Evolutionary conservation across 2,329 filamentous ascomycete genomes (phyloP), one percentile per base, ranked within the genome.

Genomic region (Fusarium ramigenum): DNA sequence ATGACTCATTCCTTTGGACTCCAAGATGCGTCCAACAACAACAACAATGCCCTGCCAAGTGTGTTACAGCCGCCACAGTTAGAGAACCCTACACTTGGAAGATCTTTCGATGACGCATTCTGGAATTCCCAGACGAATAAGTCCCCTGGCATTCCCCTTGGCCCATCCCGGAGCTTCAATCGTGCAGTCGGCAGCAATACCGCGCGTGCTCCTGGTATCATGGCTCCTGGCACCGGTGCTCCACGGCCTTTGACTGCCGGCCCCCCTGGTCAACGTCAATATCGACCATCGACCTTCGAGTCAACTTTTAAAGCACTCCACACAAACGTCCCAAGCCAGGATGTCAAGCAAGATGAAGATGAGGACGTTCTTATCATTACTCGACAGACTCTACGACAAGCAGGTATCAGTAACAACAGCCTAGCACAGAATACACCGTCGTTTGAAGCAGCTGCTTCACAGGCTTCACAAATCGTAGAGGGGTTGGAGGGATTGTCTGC

Each of bases 211-310:
- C 16, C 56, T 34, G 54, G 70, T 69, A 63, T 64, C 34, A 52
- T 73, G 23, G 75, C 81, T 7, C 79, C 76, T 32, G 80, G 80
- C 2, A 79, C 81, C 2, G 86, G 86, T 10, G 83, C 82, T 23
- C 87, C 87, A n/a, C 82, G 79, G 28, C 87, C 87, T 15, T 75
- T 89, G 70, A 88, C 85, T 25, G 87, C 87, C 34, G 87, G 87
- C 4, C 87, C 87, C 46, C 87, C 87, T 18, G 87, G 87, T 25
- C 85, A 86, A 66, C 85, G 87, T 46, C 85, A 87, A 63, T 85
- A 84, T 72, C 85, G 82, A 25, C 80, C 85, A n/a, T 81, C 83
- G 30, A 82, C 82, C 5, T 80, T 85, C 39, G 84, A 87, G 34
- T 77, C 79, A 14, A 79, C 80, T 4, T 77, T 82, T 64, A 83